Evolutionary conservation across 1,139 yeast genomes (phyloP), one percentile per base, ranked within the genome.

Genomic region (Fermentozyma sake): DNA sequence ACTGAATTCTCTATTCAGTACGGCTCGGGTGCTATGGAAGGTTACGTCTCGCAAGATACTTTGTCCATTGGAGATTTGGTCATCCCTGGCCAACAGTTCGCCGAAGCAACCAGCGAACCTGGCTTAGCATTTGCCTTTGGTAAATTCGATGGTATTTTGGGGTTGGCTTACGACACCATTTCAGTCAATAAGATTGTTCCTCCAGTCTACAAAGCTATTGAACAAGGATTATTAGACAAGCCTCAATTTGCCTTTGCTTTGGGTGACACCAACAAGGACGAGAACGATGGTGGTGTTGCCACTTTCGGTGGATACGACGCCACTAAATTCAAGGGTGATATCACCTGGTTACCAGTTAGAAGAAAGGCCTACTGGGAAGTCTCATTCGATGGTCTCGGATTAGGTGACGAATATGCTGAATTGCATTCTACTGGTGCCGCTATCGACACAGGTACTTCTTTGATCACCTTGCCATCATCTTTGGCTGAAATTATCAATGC

Each of bases 281-380:
- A 73, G 37, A 68, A 67, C 37, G 76, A 76, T 33, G 96, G 96
- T 28, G 97, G 98, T 43, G 75, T 79, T 39, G 95, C 93, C 42
- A 85, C 96, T 16, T 83, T 91, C 52, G 98, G 98, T 57, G 98
- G 98, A 40, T 69, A 79, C 46, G 96, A 89, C 55, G 71, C 77
- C 42, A 55, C 77, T 38, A 73, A 77, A 52, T 86, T 67, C 60
- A 61, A 65, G 27, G 98, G 98, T 40, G 76, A 89, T 45, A 70
- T 91, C 47, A 82, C 91, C 30, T 87, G 94, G 84, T 74, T 91
- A 61, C 98, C 98, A 33, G 93, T 91, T 37, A 86, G 98, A 69
- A 85, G 98, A 73, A 85, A 89, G 78, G 98, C 97, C 20, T 91
- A 91, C 74, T 91, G 98, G 98, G 98, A 91, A 69, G 98, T 91